phyloP scores from a whole-genome alignment of 2,329 filamentous ascomycete genomes.

The Paecilomyces fulvus region DNA sequence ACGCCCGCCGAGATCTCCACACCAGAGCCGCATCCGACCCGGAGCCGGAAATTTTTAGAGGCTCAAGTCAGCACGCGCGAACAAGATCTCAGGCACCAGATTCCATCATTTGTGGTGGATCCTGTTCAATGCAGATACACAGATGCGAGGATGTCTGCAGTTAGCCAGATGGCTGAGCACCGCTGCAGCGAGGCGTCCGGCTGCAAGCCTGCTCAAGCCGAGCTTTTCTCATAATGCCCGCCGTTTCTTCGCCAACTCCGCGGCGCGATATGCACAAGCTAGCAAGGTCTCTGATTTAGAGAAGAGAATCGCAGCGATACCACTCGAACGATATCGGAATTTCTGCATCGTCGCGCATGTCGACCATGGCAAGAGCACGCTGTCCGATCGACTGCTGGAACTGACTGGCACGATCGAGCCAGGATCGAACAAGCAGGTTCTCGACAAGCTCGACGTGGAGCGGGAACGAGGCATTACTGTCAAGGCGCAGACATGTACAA shows the following conservation, averaged over 20 bases:
- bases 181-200: conserved; percentile 23
- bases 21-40: conserved; percentile 8
- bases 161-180: conserved; percentile 39
- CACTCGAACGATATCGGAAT: conserved; percentile 60
- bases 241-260: conserved; percentile 25
- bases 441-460: conserved; percentile 96
- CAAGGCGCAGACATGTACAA: conserved; percentile 96
- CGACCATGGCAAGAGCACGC: conserved; percentile 95
- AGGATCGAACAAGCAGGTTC: conserved; percentile 83
- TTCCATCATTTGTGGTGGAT: not conserved
- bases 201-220: conserved; percentile 21
- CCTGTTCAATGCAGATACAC: conserved; percentile 22
- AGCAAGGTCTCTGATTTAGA: conserved; percentile 45
- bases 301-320: conserved; percentile 44
- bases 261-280: conserved; percentile 13
- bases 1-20: conserved; percentile 21
- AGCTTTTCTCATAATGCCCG: conserved; percentile 15
- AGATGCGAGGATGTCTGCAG: conserved; percentile 41
- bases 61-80: not conserved
- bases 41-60: conserved; percentile 4
- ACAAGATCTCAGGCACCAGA: not conserved
- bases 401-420: conserved; percentile 85
- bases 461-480: conserved; percentile 94
- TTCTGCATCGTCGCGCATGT: conserved; percentile 99
- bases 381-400: conserved; percentile 87